Conservation (phyloP, 75 land plant genomes). For the Selaginella moellendorffii region DNA sequence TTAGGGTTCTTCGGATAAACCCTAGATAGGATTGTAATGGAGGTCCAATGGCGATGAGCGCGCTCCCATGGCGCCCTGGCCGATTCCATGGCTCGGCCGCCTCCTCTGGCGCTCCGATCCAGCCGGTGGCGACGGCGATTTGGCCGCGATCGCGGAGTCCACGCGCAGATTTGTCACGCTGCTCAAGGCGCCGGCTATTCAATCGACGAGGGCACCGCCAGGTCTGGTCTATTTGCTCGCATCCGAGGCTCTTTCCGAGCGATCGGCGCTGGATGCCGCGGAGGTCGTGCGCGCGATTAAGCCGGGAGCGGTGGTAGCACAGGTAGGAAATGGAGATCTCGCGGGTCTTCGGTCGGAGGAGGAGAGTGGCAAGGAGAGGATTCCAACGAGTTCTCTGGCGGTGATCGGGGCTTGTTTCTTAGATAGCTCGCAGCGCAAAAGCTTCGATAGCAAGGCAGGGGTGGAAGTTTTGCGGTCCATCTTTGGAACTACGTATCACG, state of each 20-base stretch:
- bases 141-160: neutral
- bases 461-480: constrained; percentile 36
- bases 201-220: neutral
- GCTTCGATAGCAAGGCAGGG: constrained; percentile 53
- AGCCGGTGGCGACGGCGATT: too few species aligned
- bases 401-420: constrained; percentile 46
- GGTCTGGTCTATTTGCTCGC: constrained; percentile 44
- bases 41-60: too few species aligned
- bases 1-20: too few species aligned
- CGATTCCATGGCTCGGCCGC: neutral
- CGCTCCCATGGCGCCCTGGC: neutral
- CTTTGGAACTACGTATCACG: constrained; percentile 66
- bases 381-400: constrained; percentile 46
- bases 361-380: neutral
- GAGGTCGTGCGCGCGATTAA: constrained; percentile 34
- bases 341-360: constrained; percentile 27
- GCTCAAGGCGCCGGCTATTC: neutral
- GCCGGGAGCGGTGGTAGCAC: constrained; percentile 63
- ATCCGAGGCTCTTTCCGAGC: constrained; percentile 48
- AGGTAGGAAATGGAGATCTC: constrained; percentile 25
- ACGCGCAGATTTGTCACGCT: neutral
- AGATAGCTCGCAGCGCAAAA: constrained; percentile 27
- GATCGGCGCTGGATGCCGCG: constrained; percentile 47
- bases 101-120: too few species aligned
- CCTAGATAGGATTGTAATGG: too few species aligned